phyloP scores from a whole-genome alignment of 768 basidiomycete species.

The Suillus clintonianus region DNA sequence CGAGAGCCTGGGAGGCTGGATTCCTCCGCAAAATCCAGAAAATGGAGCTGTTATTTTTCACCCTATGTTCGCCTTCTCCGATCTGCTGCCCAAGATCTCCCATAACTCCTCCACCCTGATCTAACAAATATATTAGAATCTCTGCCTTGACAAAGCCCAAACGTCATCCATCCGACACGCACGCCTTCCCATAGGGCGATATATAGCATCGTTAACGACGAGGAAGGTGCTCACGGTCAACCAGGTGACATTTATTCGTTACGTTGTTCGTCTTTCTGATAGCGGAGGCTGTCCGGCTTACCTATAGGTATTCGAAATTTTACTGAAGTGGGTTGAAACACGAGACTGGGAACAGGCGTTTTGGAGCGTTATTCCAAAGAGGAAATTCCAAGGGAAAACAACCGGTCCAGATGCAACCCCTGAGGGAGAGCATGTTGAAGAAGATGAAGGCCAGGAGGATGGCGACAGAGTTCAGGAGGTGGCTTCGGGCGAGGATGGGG shows the following conservation, averaged over 20 bases:
- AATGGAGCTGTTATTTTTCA: neutral
- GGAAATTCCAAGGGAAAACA: conserved; percentile 67
- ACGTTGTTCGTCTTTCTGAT: conserved; percentile 4
- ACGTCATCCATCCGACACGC: conserved; percentile 77
- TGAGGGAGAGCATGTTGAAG: conserved; percentile 10
- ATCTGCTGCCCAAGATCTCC: conserved; percentile 1
- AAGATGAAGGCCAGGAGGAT: conserved; percentile 14
- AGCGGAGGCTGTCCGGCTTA: neutral
- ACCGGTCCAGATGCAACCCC: conserved; percentile 25
- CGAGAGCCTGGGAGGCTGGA: neutral
- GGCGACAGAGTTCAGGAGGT: conserved; percentile 19
- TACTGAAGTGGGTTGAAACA: conserved; percentile 86
- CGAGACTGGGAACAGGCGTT: conserved; percentile 87
- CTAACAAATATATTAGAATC: conserved; percentile 52
- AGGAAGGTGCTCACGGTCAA: conserved; percentile 98
- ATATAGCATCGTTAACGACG: conserved; percentile 78
- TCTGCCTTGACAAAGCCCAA: conserved; percentile 87
- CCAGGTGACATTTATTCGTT: conserved; percentile 49
- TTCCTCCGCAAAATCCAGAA: neutral
- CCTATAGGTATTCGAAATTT: conserved; percentile 77
- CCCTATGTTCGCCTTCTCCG: neutral
- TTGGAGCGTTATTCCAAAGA: conserved; percentile 84
- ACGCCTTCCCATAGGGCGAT: conserved; percentile 92
- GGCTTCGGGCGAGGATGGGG: conserved; percentile 8
- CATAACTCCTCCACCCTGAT: conserved; percentile 12